phyloP scores from a whole-genome alignment of 768 basidiomycete genomes.

The Cyclocybe cylindracea region DNA sequence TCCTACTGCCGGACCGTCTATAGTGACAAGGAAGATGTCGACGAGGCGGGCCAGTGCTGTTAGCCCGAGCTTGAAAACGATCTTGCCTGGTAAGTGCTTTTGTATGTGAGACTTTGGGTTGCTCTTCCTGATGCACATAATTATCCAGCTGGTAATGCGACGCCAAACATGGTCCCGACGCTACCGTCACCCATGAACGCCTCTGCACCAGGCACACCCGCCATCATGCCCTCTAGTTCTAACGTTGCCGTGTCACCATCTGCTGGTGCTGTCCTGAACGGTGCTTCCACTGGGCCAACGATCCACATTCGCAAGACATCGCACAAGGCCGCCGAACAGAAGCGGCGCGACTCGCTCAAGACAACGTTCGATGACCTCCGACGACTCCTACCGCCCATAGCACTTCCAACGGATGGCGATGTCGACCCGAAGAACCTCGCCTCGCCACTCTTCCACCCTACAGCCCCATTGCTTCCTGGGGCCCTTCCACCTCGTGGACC shows the following conservation, averaged over 20 bases:
- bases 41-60: conserved; percentile 27
- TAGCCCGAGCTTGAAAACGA: conserved; percentile 66
- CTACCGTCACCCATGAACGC: conserved; percentile 13
- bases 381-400: conserved; percentile 83
- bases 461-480: conserved; percentile 79
- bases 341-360: conserved; percentile 95
- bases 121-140: background rate
- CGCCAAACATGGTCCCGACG: conserved; percentile 16
- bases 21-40: conserved; percentile 13
- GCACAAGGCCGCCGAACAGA: conserved; percentile 97
- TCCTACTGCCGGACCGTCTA: conserved; percentile 5
- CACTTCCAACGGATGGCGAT: conserved; percentile 65
- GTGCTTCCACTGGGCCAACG: conserved; percentile 16
- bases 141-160: conserved; percentile 14
- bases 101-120: background rate
- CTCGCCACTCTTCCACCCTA: conserved; percentile 37
- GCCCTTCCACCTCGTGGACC: conserved; percentile 89
- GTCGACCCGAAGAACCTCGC: conserved; percentile 15
- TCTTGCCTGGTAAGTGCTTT: conserved; percentile 64
- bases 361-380: conserved; percentile 89
- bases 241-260: conserved; percentile 10
- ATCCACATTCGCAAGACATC: conserved; percentile 68
- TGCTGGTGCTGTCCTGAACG: background rate
- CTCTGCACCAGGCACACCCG: conserved; percentile 12
- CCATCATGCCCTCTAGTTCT: background rate